These are phyloP conservation scores for Adansonia grandidieri DNA, from an alignment of 441 rosid species.

Conservation along the genomic window DNA sequence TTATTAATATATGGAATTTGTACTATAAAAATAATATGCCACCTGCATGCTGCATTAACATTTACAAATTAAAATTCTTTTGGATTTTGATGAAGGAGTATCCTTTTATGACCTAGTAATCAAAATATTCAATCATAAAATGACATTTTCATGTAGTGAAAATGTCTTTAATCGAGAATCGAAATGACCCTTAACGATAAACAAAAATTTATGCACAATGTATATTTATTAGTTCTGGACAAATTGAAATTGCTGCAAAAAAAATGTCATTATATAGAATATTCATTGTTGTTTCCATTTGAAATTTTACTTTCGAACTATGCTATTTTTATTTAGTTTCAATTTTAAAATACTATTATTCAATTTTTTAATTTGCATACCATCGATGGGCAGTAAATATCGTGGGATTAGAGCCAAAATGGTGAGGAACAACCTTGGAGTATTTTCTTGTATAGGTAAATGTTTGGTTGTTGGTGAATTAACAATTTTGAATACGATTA, in stretches of 20 bases:
- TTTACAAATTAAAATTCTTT: neutral
- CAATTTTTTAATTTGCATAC: neutral
- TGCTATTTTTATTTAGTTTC: neutral
- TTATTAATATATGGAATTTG: neutral
- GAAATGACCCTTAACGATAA: neutral
- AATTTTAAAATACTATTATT: too few relatives aligned
- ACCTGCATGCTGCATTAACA: neutral
- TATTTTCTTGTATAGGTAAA: too few relatives aligned
- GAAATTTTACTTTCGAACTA: neutral
- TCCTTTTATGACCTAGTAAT: too few relatives aligned
- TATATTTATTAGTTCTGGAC: neutral
- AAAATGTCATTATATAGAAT: neutral
- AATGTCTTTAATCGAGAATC: too few relatives aligned
- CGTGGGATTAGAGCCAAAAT: neutral
- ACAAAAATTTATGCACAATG: neutral
- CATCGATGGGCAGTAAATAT: neutral
- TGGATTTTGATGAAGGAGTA: too few relatives aligned
- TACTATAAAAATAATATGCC: neutral
- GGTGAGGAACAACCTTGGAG: too few relatives aligned
- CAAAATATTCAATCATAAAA: too few relatives aligned
- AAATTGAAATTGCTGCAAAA: neutral
- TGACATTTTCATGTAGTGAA: too few relatives aligned
- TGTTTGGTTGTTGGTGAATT: too few relatives aligned
- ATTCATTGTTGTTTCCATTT: neutral
- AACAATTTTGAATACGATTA: too few relatives aligned